Base-by-base conservation (phyloP, 768 basidiomycete genomes). In the Russula griseocarnosa region DNA sequence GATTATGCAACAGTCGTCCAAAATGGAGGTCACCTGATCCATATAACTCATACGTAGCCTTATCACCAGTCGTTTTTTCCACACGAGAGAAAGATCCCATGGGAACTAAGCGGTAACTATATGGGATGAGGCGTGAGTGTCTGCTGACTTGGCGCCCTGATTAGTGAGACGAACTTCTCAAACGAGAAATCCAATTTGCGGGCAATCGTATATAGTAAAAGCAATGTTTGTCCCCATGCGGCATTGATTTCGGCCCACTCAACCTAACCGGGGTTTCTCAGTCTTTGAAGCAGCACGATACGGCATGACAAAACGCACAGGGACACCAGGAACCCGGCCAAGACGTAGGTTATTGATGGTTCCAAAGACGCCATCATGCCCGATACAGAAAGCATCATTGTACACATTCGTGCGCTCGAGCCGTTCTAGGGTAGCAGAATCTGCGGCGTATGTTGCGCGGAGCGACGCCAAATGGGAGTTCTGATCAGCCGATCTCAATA, bases 161-260 rank as follows among this genome's bases (percentile, higher is more conserved):
- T 22, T 49, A 20, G 56, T 49, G 46, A 32, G 47, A 69, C 85
- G 68, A 75, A 94, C 94, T 85, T 85, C 71, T 89, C 86, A 69
- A 97, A 98, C 5, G 83, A 84, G 71, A 86, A 92, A 66, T 93
- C 94, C 16, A 97, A 83, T 75, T 98, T 99, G 60, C 89, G 82
- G 13, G 93, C 93, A 55, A 99, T 84, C 8, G 93, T 93, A 71
- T 96, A 91, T 40, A 98, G 77, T 61, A 98, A 79, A 20, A 98
- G 80, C n/a, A 96, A 79, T 0, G 95, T 92, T 72, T 97, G 89
- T 1, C 97, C 97, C 94, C 96, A 97, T 20, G 97, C 97, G 13
- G 97, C 97, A 71, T 98, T 98, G 73, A 98, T 94, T 76, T 99
- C 97, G 3, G 92, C 85, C 95, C 95, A 99, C 72, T 98, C 97